Evolutionary conservation across 225 moss, liverwort and hornwort genomes (phyloP).

Genomic region (Bryum argenteum): DNA sequence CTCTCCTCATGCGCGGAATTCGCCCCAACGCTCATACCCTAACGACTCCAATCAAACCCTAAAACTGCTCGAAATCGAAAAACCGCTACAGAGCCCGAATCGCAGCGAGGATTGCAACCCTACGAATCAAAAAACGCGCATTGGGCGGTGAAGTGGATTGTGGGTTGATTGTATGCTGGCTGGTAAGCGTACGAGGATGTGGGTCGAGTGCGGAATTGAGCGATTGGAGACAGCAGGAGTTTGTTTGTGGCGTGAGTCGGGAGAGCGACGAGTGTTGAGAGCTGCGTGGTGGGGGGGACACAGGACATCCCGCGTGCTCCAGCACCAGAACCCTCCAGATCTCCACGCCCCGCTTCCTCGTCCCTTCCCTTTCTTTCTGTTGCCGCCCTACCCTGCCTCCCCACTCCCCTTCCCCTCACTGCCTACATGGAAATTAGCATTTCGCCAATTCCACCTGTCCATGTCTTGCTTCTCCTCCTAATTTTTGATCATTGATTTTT

Average conservation of each 20-base stretch:
- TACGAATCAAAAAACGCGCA: no score
- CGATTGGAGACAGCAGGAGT: no score
- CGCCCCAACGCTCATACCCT: conserved; percentile 2
- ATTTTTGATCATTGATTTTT: no score
- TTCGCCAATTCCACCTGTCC: no score
- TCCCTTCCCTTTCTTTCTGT: background rate
- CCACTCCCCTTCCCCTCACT: no score
- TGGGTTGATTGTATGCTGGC: no score
- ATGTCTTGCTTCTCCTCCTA: no score
- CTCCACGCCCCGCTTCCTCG: background rate
- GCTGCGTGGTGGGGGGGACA: background rate
- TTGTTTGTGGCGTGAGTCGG: background rate
- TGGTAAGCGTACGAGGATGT: no score
- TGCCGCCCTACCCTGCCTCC: no score
- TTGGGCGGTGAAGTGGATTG: no score
- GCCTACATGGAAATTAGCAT: no score
- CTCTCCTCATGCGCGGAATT: conserved; percentile 59
- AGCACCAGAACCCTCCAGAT: background rate
- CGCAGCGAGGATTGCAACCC: background rate
- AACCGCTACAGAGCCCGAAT: background rate
- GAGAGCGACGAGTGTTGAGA: background rate
- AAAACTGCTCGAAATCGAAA: background rate
- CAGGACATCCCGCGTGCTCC: background rate
- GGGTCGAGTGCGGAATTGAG: no score
- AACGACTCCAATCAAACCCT: background rate